Evolutionary conservation across 805 yeast genomes (phyloP).

Genomic region (Candida sphagnicola): DNA sequence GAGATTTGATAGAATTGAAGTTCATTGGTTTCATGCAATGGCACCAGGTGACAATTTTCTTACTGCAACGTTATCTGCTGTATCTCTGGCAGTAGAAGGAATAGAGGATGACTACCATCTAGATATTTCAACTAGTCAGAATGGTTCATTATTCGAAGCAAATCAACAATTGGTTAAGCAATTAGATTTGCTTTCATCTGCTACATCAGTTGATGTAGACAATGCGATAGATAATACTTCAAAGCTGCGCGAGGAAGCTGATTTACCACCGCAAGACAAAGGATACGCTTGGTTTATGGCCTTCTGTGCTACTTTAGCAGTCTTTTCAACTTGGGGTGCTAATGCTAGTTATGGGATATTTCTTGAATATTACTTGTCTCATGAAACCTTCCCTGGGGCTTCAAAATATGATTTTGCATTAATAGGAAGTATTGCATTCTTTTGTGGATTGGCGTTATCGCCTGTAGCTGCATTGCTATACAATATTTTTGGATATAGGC

Average conservation of each 20-base stretch:
- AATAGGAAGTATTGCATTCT: slow-evolving; percentile 48
- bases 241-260: background rate
- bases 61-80: background rate
- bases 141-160: too few relatives aligned
- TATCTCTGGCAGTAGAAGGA: background rate
- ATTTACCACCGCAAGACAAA: slow-evolving; percentile 32
- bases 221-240: too few relatives aligned
- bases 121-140: too few relatives aligned
- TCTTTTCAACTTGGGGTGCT: slow-evolving; percentile 54
- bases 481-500: slow-evolving; percentile 47
- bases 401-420: slow-evolving; percentile 45
- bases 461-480: slow-evolving; percentile 52
- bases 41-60: too few relatives aligned
- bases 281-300: slow-evolving; percentile 54
- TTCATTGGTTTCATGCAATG: too few relatives aligned
- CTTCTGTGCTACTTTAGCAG: slow-evolving; percentile 42
- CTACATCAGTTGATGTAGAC: too few relatives aligned
- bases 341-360: slow-evolving; percentile 58
- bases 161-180: too few relatives aligned
- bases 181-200: too few relatives aligned
- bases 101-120: background rate
- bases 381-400: slow-evolving; percentile 36
- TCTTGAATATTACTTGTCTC: slow-evolving; percentile 44
- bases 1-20: too few relatives aligned
- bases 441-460: slow-evolving; percentile 50